Conservation (phyloP, 139 green algal genomes). For the Closterium sp. region DNA sequence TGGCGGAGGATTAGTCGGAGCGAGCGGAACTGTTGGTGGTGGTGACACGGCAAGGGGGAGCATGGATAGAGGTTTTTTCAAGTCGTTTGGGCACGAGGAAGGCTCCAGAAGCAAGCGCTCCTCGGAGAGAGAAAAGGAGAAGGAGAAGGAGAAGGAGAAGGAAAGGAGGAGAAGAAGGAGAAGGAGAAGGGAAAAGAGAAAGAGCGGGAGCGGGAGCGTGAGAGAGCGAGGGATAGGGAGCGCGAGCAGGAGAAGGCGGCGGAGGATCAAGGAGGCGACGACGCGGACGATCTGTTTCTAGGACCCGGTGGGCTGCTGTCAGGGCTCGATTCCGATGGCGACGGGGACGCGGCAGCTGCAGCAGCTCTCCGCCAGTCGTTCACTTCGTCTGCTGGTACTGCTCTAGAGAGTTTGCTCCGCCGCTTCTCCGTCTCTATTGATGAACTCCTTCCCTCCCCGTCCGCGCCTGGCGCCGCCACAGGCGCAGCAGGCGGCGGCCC, state of each 20-base stretch:
- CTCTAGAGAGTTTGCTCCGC: background rate
- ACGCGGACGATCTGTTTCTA: background rate
- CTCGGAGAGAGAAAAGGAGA: constrained; percentile 45
- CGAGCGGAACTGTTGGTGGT: constrained; percentile 14
- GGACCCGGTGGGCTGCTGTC: background rate
- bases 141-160: background rate
- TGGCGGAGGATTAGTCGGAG: background rate
- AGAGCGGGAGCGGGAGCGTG: background rate
- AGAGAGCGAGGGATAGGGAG: constrained; percentile 35
- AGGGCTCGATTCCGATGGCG: background rate
- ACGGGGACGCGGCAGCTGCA: background rate
- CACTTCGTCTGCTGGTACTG: background rate
- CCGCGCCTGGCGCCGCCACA: background rate
- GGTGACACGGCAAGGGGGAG: background rate
- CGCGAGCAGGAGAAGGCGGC: constrained; percentile 23
- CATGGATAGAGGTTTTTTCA: background rate
- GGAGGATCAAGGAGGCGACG: background rate
- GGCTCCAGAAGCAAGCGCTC: constrained; percentile 32
- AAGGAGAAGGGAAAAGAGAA: background rate
- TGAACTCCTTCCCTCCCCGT: background rate
- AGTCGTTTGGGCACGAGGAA: background rate
- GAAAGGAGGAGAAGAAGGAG: constrained; percentile 15
- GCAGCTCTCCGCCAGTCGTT: background rate
- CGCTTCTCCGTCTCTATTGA: background rate
- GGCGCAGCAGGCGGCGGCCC: background rate